phyloP scores from a whole-genome alignment of 169 alveolate genomes.

The Plasmodium malariae region DNA sequence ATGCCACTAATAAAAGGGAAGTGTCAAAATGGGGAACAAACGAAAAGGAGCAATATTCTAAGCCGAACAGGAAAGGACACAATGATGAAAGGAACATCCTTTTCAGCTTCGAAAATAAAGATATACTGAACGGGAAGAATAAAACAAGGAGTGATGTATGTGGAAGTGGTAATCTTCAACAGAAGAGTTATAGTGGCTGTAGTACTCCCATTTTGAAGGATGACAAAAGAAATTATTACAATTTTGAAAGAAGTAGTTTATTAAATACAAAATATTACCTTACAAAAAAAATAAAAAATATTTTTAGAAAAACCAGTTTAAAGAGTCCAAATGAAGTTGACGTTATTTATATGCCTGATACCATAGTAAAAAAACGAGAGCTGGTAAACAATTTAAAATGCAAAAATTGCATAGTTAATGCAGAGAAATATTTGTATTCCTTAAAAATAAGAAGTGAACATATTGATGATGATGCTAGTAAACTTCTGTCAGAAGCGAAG shows the following conservation, averaged over 20 bases:
- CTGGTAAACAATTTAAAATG: not conserved
- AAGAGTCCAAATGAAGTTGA: not conserved
- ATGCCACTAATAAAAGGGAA: not conserved
- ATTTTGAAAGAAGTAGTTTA: not conserved
- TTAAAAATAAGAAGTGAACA: slow-evolving; percentile 24
- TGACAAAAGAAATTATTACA: not conserved
- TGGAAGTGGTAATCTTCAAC: too few relatives aligned
- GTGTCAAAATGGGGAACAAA: not conserved
- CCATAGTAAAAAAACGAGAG: not conserved
- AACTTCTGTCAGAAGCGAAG: not conserved
- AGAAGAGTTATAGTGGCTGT: too few relatives aligned
- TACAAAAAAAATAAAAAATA: slow-evolving; percentile 57
- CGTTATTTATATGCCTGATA: slow-evolving; percentile 21
- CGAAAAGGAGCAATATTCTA: not conserved
- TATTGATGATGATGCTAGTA: not conserved
- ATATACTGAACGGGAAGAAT: too few relatives aligned
- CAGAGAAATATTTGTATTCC: slow-evolving; percentile 14
- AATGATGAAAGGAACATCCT: too few relatives aligned
- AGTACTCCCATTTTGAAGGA: not conserved
- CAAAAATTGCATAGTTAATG: slow-evolving; percentile 24
- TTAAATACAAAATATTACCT: slow-evolving; percentile 38
- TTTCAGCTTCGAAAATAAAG: too few relatives aligned
- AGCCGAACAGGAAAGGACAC: too few relatives aligned
- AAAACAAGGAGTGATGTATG: too few relatives aligned
- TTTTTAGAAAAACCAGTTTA: slow-evolving; percentile 10